Evolutionary conservation across 495 filamentous ascomycete genomes (phyloP), one percentile per base, ranked within the genome.

Genomic region (Penicillium goetzii): DNA sequence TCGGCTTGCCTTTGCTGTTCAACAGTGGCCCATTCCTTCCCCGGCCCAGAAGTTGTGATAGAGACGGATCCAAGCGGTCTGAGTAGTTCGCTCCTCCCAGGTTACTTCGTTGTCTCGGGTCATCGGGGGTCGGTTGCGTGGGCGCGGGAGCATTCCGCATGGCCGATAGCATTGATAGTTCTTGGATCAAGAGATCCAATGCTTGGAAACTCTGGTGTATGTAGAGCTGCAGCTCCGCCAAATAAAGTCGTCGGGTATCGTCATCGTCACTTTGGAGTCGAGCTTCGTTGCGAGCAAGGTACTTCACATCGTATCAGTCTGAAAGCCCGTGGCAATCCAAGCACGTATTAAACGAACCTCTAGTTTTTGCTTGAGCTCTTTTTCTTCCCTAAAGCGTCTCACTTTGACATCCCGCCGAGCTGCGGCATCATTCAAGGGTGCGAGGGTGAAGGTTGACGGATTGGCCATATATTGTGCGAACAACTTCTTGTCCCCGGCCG

Each of bases 371-470:
- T 94, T 95, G 43, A 99, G 76, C 56, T 92, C 89, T 65, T 95
- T 97, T 68, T 97, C 96, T 59, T 88, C 82, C 71, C 86, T 88
- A 75, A 93, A 97, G 62, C 92, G 86, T 32, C 85, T 84, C 60
- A 99, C 95, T 72, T 99, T 99, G 36, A 87, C 85, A 58, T 90
- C 87, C 68, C 95, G 83, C 28, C 92, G 83, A 28, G 85, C 83
- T 36, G 88, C 84, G 1, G 92, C 85, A 78, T 98, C 93, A 3
- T 81, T 81, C 25, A 84, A 80, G 5, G 86, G 82, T 26, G 88
- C 85, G 21, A 90, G 85, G 28, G 88, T 88, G 72, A 96, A 97
- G 0, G 80, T 72, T 4, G 81, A 76, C 3, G 87, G 88, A 28
- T 83, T 79, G 41, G 91, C 88, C 58, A 82, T 80, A 74, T 93